Evolutionary conservation across 345 rosid genomes (phyloP).

Genomic region (Citrus sp.): DNA sequence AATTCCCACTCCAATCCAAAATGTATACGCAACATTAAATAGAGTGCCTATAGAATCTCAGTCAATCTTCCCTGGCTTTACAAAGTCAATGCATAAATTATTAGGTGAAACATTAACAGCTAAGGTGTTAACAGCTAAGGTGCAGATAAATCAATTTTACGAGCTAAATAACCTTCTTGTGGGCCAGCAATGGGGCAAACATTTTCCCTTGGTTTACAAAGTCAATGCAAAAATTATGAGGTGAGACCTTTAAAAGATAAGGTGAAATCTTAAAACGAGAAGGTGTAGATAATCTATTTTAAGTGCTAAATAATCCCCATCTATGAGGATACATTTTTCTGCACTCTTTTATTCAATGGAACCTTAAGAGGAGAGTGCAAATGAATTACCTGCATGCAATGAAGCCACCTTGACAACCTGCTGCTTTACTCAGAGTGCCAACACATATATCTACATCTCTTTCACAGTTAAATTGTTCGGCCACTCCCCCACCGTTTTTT

Average conservation of each 20-base stretch:
- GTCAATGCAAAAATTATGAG: no score
- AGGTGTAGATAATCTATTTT: neutral
- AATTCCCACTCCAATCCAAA: no score
- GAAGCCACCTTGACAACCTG: slow-evolving; percentile 98
- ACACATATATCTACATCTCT: slow-evolving; percentile 74
- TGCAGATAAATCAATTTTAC: neutral
- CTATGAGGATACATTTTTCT: neutral
- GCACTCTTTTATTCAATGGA: neutral
- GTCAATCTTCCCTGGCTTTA: neutral
- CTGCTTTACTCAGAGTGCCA: slow-evolving; percentile 97
- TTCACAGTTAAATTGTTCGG: slow-evolving; percentile 83
- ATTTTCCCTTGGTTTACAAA: neutral
- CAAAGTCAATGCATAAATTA: neutral
- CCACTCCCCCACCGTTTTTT: slow-evolving; percentile 86
- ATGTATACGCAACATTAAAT: no score
- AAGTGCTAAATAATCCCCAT: neutral
- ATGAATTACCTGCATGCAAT: slow-evolving; percentile 78
- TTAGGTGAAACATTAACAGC: neutral
- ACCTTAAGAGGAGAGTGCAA: neutral
- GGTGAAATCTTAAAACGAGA: neutral
- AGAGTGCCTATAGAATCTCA: neutral
- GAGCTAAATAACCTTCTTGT: neutral
- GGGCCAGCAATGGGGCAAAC: neutral
- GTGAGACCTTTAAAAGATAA: neutral
- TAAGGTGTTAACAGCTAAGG: neutral